Base-by-base conservation (phyloP, 495 filamentous ascomycete genomes). In the Daldinia caldariorum region DNA sequence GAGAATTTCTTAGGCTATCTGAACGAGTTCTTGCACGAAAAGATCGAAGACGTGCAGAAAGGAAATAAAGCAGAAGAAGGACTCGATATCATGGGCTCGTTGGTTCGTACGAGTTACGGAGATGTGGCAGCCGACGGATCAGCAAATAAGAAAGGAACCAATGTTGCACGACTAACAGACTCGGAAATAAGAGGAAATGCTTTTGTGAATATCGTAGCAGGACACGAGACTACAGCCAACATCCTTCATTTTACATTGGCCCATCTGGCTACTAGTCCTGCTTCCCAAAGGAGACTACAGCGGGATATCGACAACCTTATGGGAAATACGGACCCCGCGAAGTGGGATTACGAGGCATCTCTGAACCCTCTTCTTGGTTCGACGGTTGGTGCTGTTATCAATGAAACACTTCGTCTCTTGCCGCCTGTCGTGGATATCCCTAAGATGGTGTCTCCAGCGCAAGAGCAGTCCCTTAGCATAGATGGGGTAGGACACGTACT, bases 181-280 rank as follows among this genome's bases (percentile, higher is more conserved):
- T 77, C 79, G 14, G 89, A 92, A 51, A 88, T 93, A 67, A 80
- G 90, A 26, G 89, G 88, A 34, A 91, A 93, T 71, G 86, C 89
- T 10, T 93, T 91, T 76, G 85, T 92, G 70, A 88, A 91, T 75
- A 85, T 88, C 43, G 79, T 92, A 13, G 90, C 90, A 0, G 90
- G 90, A 20, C 90, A 93, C 75, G 90, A 92, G 73, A 90, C 90
- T 0, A 87, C 89, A 4, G 89, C 90, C 51, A 91, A 91, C 76
- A 82, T 83, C 1, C 77, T 90, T 9, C 88, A 91, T 73, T 91
- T 88, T 72, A 78, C 84, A 13, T 76, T 92, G 1, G 51, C 89
- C 50, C 80, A 84, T 60, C 84, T 93, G 1, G 90, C 90, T 26
- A 82, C 84, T 63, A 83, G 89, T 76, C 83, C 84, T 14, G 56